These are phyloP conservation scores for Ogataea nonfermentans DNA, from an alignment of 805 yeast genomes.

Conservation along the genomic window DNA sequence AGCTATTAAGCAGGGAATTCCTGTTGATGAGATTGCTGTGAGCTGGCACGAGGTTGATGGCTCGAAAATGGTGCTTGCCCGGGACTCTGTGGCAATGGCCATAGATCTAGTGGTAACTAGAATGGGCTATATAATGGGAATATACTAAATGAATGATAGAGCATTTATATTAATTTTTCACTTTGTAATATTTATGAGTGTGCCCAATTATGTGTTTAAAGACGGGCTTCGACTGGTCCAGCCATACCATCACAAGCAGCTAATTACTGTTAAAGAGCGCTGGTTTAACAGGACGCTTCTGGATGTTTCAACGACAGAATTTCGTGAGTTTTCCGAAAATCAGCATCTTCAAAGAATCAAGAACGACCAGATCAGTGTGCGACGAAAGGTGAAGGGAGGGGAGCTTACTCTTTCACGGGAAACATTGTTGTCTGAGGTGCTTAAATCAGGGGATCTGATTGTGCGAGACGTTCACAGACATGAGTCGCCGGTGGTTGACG, in stretches of 20 bases:
- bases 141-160: constrained; percentile 42
- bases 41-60: constrained; percentile 98
- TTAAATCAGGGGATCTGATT: constrained; percentile 31
- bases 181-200: constrained; percentile 1
- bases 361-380: constrained; percentile 19
- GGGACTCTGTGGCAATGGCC: constrained; percentile 91
- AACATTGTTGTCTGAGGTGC: constrained; percentile 22
- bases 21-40: constrained; percentile 75
- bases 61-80: constrained; percentile 87
- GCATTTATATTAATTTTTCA: background rate
- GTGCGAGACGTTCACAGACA: constrained; percentile 30
- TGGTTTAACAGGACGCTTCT: constrained; percentile 40
- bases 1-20: constrained; percentile 67
- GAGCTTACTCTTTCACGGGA: constrained; percentile 32
- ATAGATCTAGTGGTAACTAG: constrained; percentile 88
- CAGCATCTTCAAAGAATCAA: constrained; percentile 26
- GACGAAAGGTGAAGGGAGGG: constrained; percentile 18
- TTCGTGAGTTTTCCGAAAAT: constrained; percentile 29
- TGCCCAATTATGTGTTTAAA: constrained; percentile 24
- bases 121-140: constrained; percentile 80
- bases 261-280: constrained; percentile 42
- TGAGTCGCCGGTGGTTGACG: constrained; percentile 27
- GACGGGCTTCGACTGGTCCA: constrained; percentile 40
- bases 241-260: constrained; percentile 40
- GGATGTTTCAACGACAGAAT: constrained; percentile 41